Base-by-base conservation (phyloP, 495 filamentous ascomycete genomes). In the Cairneyella variabilis region DNA sequence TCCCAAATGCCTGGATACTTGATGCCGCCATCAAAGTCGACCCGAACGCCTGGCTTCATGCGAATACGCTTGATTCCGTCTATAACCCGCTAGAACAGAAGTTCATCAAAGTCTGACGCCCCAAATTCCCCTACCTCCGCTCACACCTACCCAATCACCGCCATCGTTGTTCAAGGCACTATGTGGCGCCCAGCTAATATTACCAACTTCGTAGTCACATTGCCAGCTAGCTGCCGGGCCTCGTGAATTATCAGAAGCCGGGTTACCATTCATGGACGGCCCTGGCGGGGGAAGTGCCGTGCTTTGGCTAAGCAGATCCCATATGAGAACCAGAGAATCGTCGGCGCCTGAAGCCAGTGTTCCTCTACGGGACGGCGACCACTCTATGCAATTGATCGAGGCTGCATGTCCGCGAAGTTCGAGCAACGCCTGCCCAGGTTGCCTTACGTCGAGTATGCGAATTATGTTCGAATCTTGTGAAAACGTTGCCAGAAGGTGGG, bases 181-280 rank as follows among this genome's bases (percentile, higher is more conserved):
- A 45, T 86, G 87, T 27, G 93, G 92, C 14, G 88, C 89, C 93
- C 93, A 99, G 62, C 88, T 91, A 27, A 97, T 78, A 67, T 97
- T 97, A 9, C 85, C 87, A 21, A 99, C 88, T 71, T 99, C 93
- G 59, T 95, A 96, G 53, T 97, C 93, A 62, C 93, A 97, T 62
- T 87, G 82, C 95, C 95, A 99, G 52, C 79, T 84, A 4, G 89
- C 89, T 3, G 88, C 80, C 0, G 92, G 92, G 11, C 79, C 85
- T 48, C 86, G 68, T 14, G 71, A 71, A 53, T 81, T 83, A 26
- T 82, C 83, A n/a, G 74, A 61, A 5, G 69, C 69, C 1, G 71
- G 69, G 12, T 71, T 67, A 30, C 73, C 73, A 48, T 77, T 79
- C 16, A 71, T 61, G 9, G 63, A 71, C 6, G 70, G 70, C 36